These are phyloP conservation scores for Pharnaceum exiguum DNA, from an alignment of 148 eudicot species.

Conservation along the genomic window DNA sequence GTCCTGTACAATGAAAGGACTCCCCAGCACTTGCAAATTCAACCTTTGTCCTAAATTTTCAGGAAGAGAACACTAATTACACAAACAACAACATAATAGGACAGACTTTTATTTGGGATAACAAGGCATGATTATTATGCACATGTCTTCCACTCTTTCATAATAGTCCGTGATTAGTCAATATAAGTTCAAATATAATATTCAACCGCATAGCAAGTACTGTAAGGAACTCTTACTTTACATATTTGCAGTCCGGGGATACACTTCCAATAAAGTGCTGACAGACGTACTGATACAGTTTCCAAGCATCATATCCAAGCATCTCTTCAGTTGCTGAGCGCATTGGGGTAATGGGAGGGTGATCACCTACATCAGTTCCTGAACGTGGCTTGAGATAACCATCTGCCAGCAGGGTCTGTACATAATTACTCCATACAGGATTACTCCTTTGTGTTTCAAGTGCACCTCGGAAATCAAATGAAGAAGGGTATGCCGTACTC, in stretches of 20 bases:
- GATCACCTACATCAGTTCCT: constrained; percentile 91
- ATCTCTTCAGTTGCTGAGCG: constrained; percentile 77
- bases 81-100: constrained; percentile 4
- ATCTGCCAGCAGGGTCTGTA: constrained; percentile 43
- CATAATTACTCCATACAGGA: constrained; percentile 66
- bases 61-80: constrained; percentile 7
- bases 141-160: too few species aligned
- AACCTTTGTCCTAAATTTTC: constrained; percentile 52
- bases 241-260: constrained; percentile 83
- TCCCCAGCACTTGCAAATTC: constrained; percentile 83
- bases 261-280: constrained; percentile 81
- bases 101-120: not conserved
- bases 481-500: constrained; percentile 92
- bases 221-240: constrained; percentile 35
- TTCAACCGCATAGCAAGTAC: not conserved
- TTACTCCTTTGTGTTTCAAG: constrained; percentile 52
- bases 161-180: too few species aligned
- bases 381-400: constrained; percentile 70
- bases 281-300: constrained; percentile 83
- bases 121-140: not conserved
- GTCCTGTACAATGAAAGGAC: constrained; percentile 67
- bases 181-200: too few species aligned
- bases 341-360: constrained; percentile 96
- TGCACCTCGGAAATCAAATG: constrained; percentile 74
- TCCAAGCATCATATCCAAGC: constrained; percentile 86